phyloP scores from a whole-genome alignment of 192 early-diverging fungal species.

The Gamsiella multidivaricata region DNA sequence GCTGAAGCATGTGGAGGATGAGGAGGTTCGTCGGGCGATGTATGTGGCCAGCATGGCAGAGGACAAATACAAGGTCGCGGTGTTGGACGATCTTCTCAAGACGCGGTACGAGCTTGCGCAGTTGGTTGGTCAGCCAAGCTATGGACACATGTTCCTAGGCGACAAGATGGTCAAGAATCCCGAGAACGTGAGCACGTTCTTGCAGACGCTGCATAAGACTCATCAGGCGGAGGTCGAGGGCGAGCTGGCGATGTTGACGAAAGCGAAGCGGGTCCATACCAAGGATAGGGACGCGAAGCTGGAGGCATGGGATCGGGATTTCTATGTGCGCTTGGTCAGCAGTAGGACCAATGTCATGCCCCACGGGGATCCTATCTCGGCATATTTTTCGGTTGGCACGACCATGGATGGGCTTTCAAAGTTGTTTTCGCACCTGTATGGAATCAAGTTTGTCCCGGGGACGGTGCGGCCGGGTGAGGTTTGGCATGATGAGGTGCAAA shows the following conservation, averaged over 20 bases:
- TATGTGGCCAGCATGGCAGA: constrained; percentile 84
- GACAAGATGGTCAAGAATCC: constrained; percentile 96
- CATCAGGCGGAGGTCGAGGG: constrained; percentile 78
- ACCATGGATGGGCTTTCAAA: constrained; percentile 87
- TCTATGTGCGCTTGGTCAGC: constrained; percentile 64
- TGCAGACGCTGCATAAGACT: constrained; percentile 68
- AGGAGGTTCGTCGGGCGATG: constrained; percentile 73
- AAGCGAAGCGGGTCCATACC: constrained; percentile 72
- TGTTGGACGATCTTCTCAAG: constrained; percentile 80
- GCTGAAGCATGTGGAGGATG: constrained; percentile 70
- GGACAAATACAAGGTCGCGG: constrained; percentile 66
- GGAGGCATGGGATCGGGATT: constrained; percentile 89
- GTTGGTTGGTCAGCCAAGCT: constrained; percentile 82
- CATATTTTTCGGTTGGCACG: constrained; percentile 90
- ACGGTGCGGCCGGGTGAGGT: constrained; percentile 79
- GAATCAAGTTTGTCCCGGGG: constrained; percentile 83
- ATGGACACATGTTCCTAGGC: constrained; percentile 84
- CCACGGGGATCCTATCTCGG: constrained; percentile 63
- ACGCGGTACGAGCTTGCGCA: constrained; percentile 79
- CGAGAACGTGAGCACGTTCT: constrained; percentile 86
- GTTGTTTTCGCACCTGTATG: constrained; percentile 89
- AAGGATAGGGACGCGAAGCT: constrained; percentile 84
- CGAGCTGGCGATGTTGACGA: constrained; percentile 80
- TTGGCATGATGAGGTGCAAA: constrained; percentile 93
- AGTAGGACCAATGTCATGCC: constrained; percentile 52